Evolutionary conservation across 352 stramenopile species (phyloP), one percentile per base, ranked within the genome.

Genomic region (Phytophthora macrochlamydospora): DNA sequence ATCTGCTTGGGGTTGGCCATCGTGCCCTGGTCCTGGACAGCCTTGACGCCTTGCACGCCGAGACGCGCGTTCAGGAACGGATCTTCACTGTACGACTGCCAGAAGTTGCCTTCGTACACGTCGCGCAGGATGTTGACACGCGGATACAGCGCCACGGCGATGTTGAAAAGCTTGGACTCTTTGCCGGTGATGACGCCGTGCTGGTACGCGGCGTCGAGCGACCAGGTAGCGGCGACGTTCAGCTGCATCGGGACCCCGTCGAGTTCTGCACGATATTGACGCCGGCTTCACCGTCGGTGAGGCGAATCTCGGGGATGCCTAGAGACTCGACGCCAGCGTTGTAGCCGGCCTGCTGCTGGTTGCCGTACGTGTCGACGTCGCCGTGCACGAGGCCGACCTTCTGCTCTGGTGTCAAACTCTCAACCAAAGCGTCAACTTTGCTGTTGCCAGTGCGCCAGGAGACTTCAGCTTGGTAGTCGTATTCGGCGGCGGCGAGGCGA

Each of bases 51-150:
- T 35, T 75, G 68, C 11, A 72, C 49, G 6, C 68, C 63, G 5
- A 75, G 68, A 43, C 68, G 68, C 2, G 68, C 58, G 33, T 75
- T 75, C 14, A 75, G 54, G 54, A 57, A 75, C 43, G 68, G 68
- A 51, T 75, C 68, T 50, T 75, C 68, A 9, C 68, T 75, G 63
- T 72, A 75, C 4, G 68, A 75, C 54, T 75, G 68, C 68, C 68
- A 75, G 53, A 66, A 75, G 57, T 75, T 72, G 13, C 68, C 67
- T 11, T 56, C 37, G 1, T 57, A 58, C 14, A 62, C 37, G 35
- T 75, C 68, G 30, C 68, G 68, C 42, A 75, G 63, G 58, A 75
- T 72, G 62, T 75, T 75, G 11, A 75, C 68, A 3, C 68, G 68
- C 7, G 68, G 68, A 2, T 62, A 75, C 1, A 75, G 49, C 12